These are phyloP conservation scores for Cyberlindnera nakhonratchasimensis DNA, from an alignment of 805 yeast genomes.

Conservation along the genomic window DNA sequence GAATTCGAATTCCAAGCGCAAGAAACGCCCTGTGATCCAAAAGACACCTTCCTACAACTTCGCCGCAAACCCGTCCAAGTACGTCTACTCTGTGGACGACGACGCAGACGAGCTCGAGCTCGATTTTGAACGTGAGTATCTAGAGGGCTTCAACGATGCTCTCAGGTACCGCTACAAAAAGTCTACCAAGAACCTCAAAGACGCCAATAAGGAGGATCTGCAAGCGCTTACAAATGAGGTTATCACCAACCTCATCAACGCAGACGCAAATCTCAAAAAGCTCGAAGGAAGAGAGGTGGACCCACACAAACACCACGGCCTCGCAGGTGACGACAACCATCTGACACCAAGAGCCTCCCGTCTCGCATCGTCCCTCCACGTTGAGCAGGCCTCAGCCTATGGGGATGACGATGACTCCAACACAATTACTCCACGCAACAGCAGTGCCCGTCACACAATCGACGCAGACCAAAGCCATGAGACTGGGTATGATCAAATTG, in stretches of 20 bases:
- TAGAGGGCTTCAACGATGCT: slow-evolving; percentile 75
- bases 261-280: slow-evolving; percentile 23
- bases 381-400: slow-evolving; percentile 8
- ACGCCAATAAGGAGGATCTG: slow-evolving; percentile 10
- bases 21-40: slow-evolving; percentile 24
- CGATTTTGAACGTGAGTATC: slow-evolving; percentile 53
- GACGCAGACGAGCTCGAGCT: slow-evolving; percentile 69
- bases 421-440: slow-evolving; percentile 4
- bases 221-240: slow-evolving; percentile 20
- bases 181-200: slow-evolving; percentile 23
- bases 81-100: slow-evolving; percentile 76
- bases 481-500: too few relatives aligned
- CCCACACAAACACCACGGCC: slow-evolving; percentile 14
- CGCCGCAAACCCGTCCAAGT: slow-evolving; percentile 20
- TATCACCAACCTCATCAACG: slow-evolving; percentile 22
- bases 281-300: slow-evolving; percentile 28
- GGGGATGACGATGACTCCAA: slow-evolving; percentile 7
- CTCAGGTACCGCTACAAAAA: slow-evolving; percentile 44
- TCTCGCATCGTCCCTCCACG: slow-evolving; percentile 1
- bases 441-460: not conserved
- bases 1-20: slow-evolving; percentile 10
- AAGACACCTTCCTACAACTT: slow-evolving; percentile 22
- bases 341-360: slow-evolving; percentile 8
- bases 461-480: not conserved
- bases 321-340: slow-evolving; percentile 6